These are phyloP conservation scores for Flaveria sonorensis DNA, from an alignment of 129 eudicot genomes.

Conservation along the genomic window DNA sequence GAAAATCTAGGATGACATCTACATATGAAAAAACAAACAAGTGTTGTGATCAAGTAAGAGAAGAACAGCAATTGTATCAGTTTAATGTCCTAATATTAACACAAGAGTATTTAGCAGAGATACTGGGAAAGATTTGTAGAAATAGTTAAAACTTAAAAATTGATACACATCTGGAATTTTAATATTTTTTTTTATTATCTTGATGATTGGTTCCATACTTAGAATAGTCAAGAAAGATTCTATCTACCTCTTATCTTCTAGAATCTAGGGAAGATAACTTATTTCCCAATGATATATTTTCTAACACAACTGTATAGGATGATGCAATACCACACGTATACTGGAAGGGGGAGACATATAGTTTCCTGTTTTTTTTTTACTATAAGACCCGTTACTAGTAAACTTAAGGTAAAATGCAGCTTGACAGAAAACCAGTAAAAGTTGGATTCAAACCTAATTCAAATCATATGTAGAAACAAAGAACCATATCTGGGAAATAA, in stretches of 20 bases:
- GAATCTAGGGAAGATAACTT: constrained; percentile 48
- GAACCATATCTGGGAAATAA: no score
- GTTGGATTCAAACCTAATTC: no score
- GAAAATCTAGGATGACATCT: constrained; percentile 77
- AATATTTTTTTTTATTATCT: constrained; percentile 38
- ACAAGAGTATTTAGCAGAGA: constrained; percentile 60
- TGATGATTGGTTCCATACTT: constrained; percentile 50
- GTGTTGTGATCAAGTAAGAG: constrained; percentile 1
- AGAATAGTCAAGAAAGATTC: constrained; percentile 32
- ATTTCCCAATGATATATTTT: constrained; percentile 15
- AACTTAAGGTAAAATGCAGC: no score
- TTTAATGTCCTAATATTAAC: constrained; percentile 30
- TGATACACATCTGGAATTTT: constrained; percentile 42
- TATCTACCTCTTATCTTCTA: constrained; percentile 39
- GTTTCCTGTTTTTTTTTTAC: neutral
- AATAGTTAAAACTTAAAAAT: constrained; percentile 34
- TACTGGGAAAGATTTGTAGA: constrained; percentile 47
- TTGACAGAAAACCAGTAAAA: no score
- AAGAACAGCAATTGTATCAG: constrained; percentile 20
- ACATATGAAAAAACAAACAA: constrained; percentile 35
- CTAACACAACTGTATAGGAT: constrained; percentile 18
- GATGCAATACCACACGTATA: constrained; percentile 41
- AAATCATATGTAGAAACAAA: no score
- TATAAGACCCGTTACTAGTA: no score
- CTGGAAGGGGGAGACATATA: constrained; percentile 18